phyloP scores from a whole-genome alignment of 441 rosid genomes.

The Monsonia emarginata region DNA sequence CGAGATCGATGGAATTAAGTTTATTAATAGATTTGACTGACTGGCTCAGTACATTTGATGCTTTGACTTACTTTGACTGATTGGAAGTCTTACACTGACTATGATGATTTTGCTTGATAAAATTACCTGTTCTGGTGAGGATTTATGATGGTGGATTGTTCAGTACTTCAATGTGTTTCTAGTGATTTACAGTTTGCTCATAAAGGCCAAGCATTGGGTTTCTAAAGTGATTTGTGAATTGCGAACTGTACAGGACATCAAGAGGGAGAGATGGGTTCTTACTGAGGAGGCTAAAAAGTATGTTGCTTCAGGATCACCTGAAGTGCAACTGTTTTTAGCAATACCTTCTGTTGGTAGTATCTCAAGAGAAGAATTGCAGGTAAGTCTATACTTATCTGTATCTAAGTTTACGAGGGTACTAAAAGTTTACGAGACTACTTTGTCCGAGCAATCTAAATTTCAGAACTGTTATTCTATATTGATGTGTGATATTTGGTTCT shows the following conservation, averaged over 20 bases:
- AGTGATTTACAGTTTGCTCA: neutral
- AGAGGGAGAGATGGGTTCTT: conserved; percentile 57
- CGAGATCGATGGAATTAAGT: no score
- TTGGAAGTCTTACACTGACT: neutral
- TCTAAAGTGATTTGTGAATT: neutral
- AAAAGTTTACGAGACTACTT: no score
- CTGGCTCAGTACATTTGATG: neutral
- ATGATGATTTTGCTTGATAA: neutral
- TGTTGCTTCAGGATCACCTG: conserved; percentile 68
- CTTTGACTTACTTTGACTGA: neutral
- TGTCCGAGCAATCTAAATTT: no score
- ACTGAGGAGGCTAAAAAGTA: conserved; percentile 76
- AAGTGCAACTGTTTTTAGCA: conserved; percentile 63
- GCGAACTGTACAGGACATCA: conserved; percentile 39
- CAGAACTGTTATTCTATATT: neutral
- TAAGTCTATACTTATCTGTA: conserved; percentile 2
- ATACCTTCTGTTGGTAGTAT: conserved; percentile 66
- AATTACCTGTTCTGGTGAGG: neutral
- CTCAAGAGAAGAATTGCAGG: conserved; percentile 66
- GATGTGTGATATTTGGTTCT: neutral
- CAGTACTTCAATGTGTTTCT: neutral
- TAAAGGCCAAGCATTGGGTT: neutral
- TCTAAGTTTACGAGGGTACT: neutral
- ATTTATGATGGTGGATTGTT: neutral
- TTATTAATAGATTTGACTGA: neutral